Conservation (phyloP, 768 basidiomycete genomes). For the Suillus luteus region DNA sequence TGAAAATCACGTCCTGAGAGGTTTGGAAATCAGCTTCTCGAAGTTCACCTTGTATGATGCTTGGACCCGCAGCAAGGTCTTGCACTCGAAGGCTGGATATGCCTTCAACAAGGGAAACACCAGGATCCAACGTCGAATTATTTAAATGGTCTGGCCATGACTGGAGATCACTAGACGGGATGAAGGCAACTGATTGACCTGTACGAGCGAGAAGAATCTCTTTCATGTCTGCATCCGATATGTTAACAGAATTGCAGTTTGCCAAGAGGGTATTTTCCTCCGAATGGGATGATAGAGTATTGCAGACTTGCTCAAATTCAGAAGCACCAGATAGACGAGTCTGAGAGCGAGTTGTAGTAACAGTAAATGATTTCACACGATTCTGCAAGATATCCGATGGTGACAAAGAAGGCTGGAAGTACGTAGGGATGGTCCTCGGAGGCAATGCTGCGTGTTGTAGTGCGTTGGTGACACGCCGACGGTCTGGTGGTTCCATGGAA, state of each 20-base stretch:
- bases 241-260: too few species aligned
- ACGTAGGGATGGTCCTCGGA: constrained; percentile 12
- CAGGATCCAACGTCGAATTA: background rate
- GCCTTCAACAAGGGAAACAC: background rate
- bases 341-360: background rate
- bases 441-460: constrained; percentile 20
- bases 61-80: background rate
- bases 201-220: constrained; percentile 8
- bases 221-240: constrained; percentile 10
- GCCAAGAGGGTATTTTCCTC: constrained; percentile 3
- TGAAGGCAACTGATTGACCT: constrained; percentile 6
- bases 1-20: background rate
- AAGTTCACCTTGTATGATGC: background rate
- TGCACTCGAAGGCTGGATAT: background rate
- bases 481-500: constrained; percentile 33
- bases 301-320: background rate
- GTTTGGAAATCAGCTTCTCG: constrained; percentile 7
- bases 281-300: background rate
- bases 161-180: background rate
- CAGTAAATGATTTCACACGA: background rate
- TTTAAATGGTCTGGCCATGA: background rate
- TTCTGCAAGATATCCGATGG: background rate
- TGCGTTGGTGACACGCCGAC: constrained; percentile 30
- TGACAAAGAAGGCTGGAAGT: constrained; percentile 16
- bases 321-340: background rate